Percentiles rank a stretch among this genome's conserved stretches.
Evolutionary conservation across 140 eudicot genomes (phyloP).

Genomic region (Senecio squalidus): DNA sequence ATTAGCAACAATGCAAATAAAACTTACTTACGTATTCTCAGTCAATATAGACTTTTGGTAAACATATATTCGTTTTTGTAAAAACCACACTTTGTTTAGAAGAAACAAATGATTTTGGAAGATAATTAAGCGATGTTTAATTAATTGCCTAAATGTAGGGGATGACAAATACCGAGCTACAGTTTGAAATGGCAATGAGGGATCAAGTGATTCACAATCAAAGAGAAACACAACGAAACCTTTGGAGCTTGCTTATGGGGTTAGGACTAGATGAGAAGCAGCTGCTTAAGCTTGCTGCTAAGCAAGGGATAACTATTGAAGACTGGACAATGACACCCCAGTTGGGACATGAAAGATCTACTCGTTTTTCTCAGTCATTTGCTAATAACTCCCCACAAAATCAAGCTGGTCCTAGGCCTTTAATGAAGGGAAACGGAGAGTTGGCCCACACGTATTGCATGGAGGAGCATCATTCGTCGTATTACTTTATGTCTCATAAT

Average conservation of each 20-base stretch:
- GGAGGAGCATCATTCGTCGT: slow-evolving; percentile 68
- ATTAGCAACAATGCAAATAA: slow-evolving; percentile 74
- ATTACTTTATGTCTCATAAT: slow-evolving; percentile 42
- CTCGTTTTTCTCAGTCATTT: slow-evolving; percentile 18
- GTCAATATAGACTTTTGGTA: slow-evolving; percentile 94
- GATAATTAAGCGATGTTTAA: background rate
- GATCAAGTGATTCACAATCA: slow-evolving; percentile 83
- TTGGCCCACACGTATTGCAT: slow-evolving; percentile 39
- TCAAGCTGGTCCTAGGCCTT: slow-evolving; percentile 28
- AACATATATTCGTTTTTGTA: slow-evolving; percentile 9
- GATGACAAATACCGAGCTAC: slow-evolving; percentile 86
- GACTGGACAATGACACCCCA: slow-evolving; percentile 52
- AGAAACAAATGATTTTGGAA: background rate
- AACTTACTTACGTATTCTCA: slow-evolving; percentile 76
- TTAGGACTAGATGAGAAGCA: slow-evolving; percentile 72
- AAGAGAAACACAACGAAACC: slow-evolving; percentile 71
- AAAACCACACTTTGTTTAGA: background rate
- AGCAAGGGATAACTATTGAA: slow-evolving; percentile 76
- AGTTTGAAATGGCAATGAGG: slow-evolving; percentile 86
- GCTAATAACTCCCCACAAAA: slow-evolving; percentile 31
- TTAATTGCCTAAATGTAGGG: slow-evolving; percentile 40
- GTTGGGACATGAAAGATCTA: slow-evolving; percentile 28
- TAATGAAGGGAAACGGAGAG: slow-evolving; percentile 23
- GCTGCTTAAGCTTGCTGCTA: slow-evolving; percentile 60
- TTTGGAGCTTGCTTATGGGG: slow-evolving; percentile 72